Conservation (phyloP, 495 filamentous ascomycete species). For the Aspergillus hancockii region DNA sequence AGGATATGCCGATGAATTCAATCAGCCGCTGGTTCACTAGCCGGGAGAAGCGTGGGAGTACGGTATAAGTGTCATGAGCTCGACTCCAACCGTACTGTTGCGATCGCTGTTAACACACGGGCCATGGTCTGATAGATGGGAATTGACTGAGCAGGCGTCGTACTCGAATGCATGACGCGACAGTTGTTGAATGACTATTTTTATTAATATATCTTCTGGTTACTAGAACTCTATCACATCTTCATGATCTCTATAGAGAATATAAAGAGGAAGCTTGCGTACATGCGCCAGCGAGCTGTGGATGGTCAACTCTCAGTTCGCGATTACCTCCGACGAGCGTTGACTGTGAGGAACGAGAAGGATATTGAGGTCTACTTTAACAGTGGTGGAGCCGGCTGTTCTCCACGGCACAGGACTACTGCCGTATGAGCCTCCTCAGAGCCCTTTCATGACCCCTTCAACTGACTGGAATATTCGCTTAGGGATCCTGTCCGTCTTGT, state of each 20-base stretch:
- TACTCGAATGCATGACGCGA: slow-evolving; percentile 54
- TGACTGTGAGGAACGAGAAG: slow-evolving; percentile 35
- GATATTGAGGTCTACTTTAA: slow-evolving; percentile 37
- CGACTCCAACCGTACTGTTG: not conserved
- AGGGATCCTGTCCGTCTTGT: slow-evolving; percentile 47
- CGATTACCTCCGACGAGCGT: slow-evolving; percentile 50
- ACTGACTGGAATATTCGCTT: not conserved
- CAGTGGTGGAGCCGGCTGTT: slow-evolving; percentile 59
- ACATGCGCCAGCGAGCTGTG: slow-evolving; percentile 45
- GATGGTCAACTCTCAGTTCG: slow-evolving; percentile 42
- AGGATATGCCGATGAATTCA: slow-evolving; percentile 43
- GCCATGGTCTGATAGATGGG: slow-evolving; percentile 31
- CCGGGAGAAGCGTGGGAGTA: slow-evolving; percentile 60
- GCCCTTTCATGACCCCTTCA: not conserved
- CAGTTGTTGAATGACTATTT: slow-evolving; percentile 57
- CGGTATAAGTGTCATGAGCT: slow-evolving; percentile 29
- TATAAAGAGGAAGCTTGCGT: slow-evolving; percentile 52
- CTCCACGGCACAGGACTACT: slow-evolving; percentile 55
- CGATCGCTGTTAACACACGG: not conserved
- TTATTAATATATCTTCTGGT: slow-evolving; percentile 56
- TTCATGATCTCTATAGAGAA: slow-evolving; percentile 54
- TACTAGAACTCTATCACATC: slow-evolving; percentile 54
- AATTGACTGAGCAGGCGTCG: slow-evolving; percentile 63
- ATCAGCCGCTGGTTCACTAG: slow-evolving; percentile 53
- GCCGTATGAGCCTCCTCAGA: slow-evolving; percentile 36